phyloP scores from a whole-genome alignment of 2,329 filamentous ascomycete species.

The Fusarium irregulare region DNA sequence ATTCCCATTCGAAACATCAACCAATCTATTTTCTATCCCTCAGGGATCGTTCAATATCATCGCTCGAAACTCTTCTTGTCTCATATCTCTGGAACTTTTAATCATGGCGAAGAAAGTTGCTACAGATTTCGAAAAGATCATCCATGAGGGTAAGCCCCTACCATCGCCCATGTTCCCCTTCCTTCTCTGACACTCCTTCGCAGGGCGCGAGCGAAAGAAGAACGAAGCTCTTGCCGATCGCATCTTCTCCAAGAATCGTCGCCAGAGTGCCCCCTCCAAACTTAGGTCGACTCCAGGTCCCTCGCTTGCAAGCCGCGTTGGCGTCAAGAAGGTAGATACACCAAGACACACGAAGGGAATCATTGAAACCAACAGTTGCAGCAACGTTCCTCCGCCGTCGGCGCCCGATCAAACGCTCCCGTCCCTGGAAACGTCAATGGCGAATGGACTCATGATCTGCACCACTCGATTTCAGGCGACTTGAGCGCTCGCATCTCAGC shows the following conservation, averaged over 20 bases:
- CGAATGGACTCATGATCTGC: constrained; percentile 79
- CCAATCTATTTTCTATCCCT: neutral
- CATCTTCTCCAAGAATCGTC: constrained; percentile 74
- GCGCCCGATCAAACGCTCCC: constrained; percentile 32
- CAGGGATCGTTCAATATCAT: neutral
- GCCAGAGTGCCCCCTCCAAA: constrained; percentile 65
- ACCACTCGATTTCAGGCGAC: constrained; percentile 58
- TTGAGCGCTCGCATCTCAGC: constrained; percentile 61
- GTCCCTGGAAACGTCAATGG: constrained; percentile 69
- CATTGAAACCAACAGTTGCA: constrained; percentile 23
- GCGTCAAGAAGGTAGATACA: constrained; percentile 73
- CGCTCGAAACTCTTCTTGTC: neutral
- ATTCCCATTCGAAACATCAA: neutral
- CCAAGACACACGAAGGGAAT: constrained; percentile 10
- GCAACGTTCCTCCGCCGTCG: constrained; percentile 42
- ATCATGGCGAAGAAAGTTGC: constrained; percentile 59
- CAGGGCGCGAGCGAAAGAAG: constrained; percentile 76
- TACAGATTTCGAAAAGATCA: constrained; percentile 66
- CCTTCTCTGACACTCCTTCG: neutral
- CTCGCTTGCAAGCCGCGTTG: constrained; percentile 77
- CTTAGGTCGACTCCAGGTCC: constrained; percentile 60
- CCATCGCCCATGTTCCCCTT: neutral
- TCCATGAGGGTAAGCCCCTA: constrained; percentile 59
- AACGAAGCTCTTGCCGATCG: constrained; percentile 77
- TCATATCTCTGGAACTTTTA: neutral